Base-by-base conservation (phyloP, 352 stramenopile species). In the Pythium chondricola region DNA sequence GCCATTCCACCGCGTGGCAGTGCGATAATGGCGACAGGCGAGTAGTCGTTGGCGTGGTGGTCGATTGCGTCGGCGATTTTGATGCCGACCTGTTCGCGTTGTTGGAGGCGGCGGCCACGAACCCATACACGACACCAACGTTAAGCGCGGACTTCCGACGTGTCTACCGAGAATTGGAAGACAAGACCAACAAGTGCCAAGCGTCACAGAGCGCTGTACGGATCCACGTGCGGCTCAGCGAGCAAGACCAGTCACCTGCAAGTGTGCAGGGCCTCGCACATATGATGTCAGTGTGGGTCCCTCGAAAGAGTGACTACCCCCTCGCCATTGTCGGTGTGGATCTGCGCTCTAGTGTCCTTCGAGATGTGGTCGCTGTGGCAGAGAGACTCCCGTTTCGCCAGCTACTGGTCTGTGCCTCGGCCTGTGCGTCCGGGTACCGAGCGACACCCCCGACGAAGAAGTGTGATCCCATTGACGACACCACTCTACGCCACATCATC, bases 271-370 rank as follows among this genome's bases (percentile, higher is more conserved):
- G n/a, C 0, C 13, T 58, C 14, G 13, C 43, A 14, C 29, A 26
- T 14, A 32, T 33, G 24, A 18, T 58, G 40, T 51, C 40, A 21
- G 44, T 36, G 33, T 58, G 50, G 50, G 21, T 46, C 18, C 10
- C 40, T 27, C 20, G 38, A 6, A 33, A 42, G 21, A 24, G 41
- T n/a, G n/a, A n/a, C 0, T 8, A 18, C 6, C 29, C 8, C 3
- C 46, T 58, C 33, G 31, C 25, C 9, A 43, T 58, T 42, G 51
- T 37, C 9, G 50, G 50, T 10, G 18, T 58, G 2, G 50, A 58
- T 29, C 18, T 58, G 16, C 33, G 32, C 16, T 41, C 42, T 2
- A 14, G n/a, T 7, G 33, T 26, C 1, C 50, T 58, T 9, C 24
- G 38, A 24, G 50, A 50, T 18, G 26, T 58, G 2, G 32, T 58